Base-by-base conservation (phyloP, 2,329 filamentous ascomycete genomes). In the Parastagonospora nodorum region DNA sequence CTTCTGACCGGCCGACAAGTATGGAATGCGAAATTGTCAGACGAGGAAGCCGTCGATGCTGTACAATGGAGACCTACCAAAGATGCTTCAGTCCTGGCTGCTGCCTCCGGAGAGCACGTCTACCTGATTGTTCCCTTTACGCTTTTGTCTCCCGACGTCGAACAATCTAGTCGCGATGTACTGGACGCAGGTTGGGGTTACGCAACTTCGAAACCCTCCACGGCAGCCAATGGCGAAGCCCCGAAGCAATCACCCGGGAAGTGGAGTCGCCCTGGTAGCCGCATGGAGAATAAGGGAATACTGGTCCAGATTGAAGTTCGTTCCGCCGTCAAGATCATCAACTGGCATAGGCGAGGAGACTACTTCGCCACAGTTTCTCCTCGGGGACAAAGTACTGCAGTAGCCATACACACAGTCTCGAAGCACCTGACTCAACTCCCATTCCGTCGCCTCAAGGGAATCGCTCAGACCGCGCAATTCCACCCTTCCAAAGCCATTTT, bases 351-450 rank as follows among this genome's bases (percentile, higher is more conserved):
- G 51, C 87, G 90, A 53, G 94, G 94, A 63, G 93, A 97, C 72
- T 97, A 97, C 78, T 88, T 99, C 68, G 88, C 90, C 61, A 95
- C 92, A 1, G 91, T 97, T 16, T 95, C 91, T 42, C 92, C 94
- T 1, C 82, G 84, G 10, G 89, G 89, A 29, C 86, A 89, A 68
- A 83, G 84, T 61, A 88, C 84, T 67, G 90, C 94, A 4, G 90
- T 99, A 45, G 88, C 91, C 46, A 96, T 99, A 55, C 94, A 99
- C 77, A 97, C 93, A 0, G 80, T 99, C 54, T 94, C 90, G 50
- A 96, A 96, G 74, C 94, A 99, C 76, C 83, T 93, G 39, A 97
- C 92, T 2, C 94, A 99, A 74, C 87, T 94, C 58, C 95, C 94
- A 24, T 97, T 99, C 85, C 88, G 90, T 53, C 83, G 84, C 50